Evolutionary conservation across 805 yeast species (phyloP).

Genomic region (Ascoidea asiatica): DNA sequence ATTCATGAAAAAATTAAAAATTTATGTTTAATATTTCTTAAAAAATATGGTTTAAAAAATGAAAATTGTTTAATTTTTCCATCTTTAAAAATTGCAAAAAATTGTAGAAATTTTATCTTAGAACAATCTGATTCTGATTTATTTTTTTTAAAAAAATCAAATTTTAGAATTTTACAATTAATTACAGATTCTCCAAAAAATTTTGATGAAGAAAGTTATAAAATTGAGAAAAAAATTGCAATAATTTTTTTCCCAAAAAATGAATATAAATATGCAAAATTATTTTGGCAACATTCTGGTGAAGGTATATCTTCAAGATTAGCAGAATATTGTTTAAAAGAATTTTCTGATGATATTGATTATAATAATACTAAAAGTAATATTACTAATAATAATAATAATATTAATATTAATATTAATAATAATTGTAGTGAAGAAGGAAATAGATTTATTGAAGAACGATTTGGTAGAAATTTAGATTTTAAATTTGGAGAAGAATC

Average conservation of each 20-base stretch:
- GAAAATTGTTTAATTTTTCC: slow-evolving; percentile 72
- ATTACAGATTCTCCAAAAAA: slow-evolving; percentile 54
- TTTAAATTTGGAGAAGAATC: slow-evolving; percentile 65
- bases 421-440: slow-evolving; percentile 34
- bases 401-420: background rate
- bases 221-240: slow-evolving; percentile 57
- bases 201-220: slow-evolving; percentile 43
- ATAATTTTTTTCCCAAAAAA: slow-evolving; percentile 63
- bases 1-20: slow-evolving; percentile 51
- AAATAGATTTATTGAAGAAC: slow-evolving; percentile 65
- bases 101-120: slow-evolving; percentile 72
- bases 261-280: slow-evolving; percentile 53
- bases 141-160: slow-evolving; percentile 15
- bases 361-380: slow-evolving; percentile 11
- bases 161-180: slow-evolving; percentile 56
- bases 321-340: slow-evolving; percentile 72
- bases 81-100: slow-evolving; percentile 61
- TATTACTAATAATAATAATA: slow-evolving; percentile 6
- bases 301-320: slow-evolving; percentile 89
- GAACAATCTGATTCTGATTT: slow-evolving; percentile 18
- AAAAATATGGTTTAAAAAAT: slow-evolving; percentile 66
- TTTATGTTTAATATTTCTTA: slow-evolving; percentile 38
- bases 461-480: slow-evolving; percentile 84
- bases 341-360: slow-evolving; percentile 26
- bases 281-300: slow-evolving; percentile 96